A percentile compares a stretch with the other conserved stretches of the same genome.
phyloP scores from a whole-genome alignment of 352 stramenopile genomes.

The Phytophthora fragariae region DNA sequence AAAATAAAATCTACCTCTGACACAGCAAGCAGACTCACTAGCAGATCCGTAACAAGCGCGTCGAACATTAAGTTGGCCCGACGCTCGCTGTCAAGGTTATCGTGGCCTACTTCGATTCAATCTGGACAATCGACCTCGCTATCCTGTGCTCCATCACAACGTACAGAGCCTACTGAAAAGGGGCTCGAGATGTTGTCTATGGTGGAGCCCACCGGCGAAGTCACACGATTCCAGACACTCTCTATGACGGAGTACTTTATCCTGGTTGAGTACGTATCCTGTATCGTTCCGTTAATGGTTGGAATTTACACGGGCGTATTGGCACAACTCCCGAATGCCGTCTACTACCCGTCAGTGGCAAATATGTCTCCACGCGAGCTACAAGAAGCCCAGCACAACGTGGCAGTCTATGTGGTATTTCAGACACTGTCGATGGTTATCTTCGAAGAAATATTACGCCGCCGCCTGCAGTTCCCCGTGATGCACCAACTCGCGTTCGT shows the following conservation, averaged over 20 bases:
- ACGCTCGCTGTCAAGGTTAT: constrained; percentile 12
- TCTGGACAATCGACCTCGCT: not conserved
- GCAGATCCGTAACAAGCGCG: not conserved
- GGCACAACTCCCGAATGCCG: constrained; percentile 18
- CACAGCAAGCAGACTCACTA: not conserved
- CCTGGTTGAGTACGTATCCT: constrained; percentile 41
- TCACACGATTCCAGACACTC: constrained; percentile 18
- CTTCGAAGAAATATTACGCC: constrained; percentile 25
- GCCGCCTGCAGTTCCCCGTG: constrained; percentile 20
- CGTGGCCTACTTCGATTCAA: not conserved
- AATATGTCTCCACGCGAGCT: not conserved
- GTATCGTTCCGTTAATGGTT: constrained; percentile 33
- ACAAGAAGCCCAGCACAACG: constrained; percentile 8
- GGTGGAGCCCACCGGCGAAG: not conserved
- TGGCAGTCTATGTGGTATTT: constrained; percentile 28
- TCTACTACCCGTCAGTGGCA: constrained; percentile 21
- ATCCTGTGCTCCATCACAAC: not conserved
- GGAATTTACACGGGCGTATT: constrained; percentile 28
- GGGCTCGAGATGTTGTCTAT: not conserved
- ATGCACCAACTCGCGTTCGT: constrained; percentile 40
- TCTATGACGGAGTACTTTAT: constrained; percentile 35
- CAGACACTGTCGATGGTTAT: constrained; percentile 26
- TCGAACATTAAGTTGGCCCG: constrained; percentile 1
- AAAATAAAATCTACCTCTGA: too few relatives aligned
- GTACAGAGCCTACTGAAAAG: constrained; percentile 4